phyloP scores from a whole-genome alignment of 2,329 filamentous ascomycete species.

The Paecilomyces niveus region DNA sequence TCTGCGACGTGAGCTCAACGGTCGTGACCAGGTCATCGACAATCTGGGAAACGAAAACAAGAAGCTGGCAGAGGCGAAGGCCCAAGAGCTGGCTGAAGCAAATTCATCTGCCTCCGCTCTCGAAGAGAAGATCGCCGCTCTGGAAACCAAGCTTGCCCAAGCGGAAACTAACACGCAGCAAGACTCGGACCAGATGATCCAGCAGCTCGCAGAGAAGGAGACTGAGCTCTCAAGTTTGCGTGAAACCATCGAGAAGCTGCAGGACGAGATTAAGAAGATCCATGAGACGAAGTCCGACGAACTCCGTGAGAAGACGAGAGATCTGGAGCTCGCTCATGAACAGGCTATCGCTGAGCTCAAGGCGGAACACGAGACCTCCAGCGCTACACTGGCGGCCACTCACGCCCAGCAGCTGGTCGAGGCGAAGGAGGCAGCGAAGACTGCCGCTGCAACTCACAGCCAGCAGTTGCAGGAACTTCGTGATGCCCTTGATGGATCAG shows the following conservation, averaged over 20 bases:
- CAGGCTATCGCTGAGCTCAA: constrained; percentile 21
- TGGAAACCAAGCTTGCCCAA: constrained; percentile 28
- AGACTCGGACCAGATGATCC: constrained; percentile 15
- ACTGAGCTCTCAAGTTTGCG: constrained; percentile 27
- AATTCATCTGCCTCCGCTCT: constrained; percentile 21
- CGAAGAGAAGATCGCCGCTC: constrained; percentile 27
- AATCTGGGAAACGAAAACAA: constrained; percentile 32
- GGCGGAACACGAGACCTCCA: constrained; percentile 18
- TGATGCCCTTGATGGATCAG: constrained; percentile 24
- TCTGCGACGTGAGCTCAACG: constrained; percentile 27
- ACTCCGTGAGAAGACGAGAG: constrained; percentile 17
- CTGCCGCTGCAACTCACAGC: constrained; percentile 19
- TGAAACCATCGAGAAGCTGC: constrained; percentile 23
- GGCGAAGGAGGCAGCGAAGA: constrained; percentile 24
- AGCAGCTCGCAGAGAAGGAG: constrained; percentile 28
- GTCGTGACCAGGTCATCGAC: constrained; percentile 29
- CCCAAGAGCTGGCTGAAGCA: constrained; percentile 26
- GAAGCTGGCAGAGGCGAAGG: constrained; percentile 27
- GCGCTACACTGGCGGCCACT: constrained; percentile 15
- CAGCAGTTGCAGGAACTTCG: constrained; percentile 28
- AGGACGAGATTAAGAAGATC: constrained; percentile 25
- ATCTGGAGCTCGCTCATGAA: constrained; percentile 22
- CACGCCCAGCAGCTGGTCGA: constrained; percentile 28
- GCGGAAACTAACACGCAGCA: constrained; percentile 21
- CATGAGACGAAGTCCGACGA: constrained; percentile 13